A percentile compares a stretch with the other conserved stretches of the same genome.
Evolutionary conservation across 257 asterid genomes (phyloP).

Genomic region (Solanum peruvianum): DNA sequence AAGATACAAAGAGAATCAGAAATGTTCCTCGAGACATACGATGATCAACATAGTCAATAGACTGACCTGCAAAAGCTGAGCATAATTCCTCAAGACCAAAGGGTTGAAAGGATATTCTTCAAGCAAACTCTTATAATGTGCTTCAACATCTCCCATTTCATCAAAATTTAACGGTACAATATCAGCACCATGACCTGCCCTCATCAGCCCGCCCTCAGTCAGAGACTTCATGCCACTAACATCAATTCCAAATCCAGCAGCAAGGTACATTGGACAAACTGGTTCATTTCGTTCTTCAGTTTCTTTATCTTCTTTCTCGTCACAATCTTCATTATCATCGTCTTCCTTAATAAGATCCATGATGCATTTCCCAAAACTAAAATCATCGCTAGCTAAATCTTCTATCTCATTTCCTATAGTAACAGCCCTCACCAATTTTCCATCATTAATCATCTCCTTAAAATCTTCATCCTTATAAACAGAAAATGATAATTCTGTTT

Average conservation of each 20-base stretch:
- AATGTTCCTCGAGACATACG: neutral
- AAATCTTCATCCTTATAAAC: slow-evolving; percentile 29
- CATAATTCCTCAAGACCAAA: slow-evolving; percentile 47
- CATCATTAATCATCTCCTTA: neutral
- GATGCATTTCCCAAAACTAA: slow-evolving; percentile 31
- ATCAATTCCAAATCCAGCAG: neutral
- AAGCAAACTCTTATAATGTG: slow-evolving; percentile 17
- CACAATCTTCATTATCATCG: slow-evolving; percentile 8
- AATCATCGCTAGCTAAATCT: slow-evolving; percentile 13
- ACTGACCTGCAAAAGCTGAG: slow-evolving; percentile 59
- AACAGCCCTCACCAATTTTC: slow-evolving; percentile 13
- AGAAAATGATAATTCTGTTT: slow-evolving; percentile 51
- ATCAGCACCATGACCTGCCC: neutral
- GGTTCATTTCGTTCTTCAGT: slow-evolving; percentile 1
- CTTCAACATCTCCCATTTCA: slow-evolving; percentile 22
- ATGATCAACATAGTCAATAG: neutral
- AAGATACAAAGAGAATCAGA: neutral
- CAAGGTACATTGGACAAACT: slow-evolving; percentile 3
- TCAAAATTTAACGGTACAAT: neutral
- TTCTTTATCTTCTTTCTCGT: slow-evolving; percentile 2
- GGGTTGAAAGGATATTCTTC: slow-evolving; percentile 43
- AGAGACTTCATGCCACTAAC: neutral
- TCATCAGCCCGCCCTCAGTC: neutral
- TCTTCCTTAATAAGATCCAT: slow-evolving; percentile 42
- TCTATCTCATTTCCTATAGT: slow-evolving; percentile 13